Base-by-base conservation (phyloP, 2,329 filamentous ascomycete species). In the Neonectria ditissima region DNA sequence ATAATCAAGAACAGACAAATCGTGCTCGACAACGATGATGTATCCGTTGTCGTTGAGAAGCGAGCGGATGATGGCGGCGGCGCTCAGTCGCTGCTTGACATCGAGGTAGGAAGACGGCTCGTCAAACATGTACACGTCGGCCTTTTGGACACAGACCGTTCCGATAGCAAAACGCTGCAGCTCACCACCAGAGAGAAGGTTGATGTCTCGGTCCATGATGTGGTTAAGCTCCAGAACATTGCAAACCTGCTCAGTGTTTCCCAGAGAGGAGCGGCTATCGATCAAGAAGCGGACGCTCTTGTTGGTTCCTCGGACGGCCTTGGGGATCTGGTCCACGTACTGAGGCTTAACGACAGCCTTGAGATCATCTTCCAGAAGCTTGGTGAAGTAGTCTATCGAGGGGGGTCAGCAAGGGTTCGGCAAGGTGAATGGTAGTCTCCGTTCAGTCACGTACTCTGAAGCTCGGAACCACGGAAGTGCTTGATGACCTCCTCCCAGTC, bases 401-500 rank as follows among this genome's bases (percentile, higher is more conserved):
- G 10, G 45, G 11, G 11, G 47, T 64, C 51, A 64, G 57, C 9
- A 11, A 16, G 18, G 13, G 26, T 13, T 20, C 16, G 28, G 11
- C 4, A 13, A 37, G 13, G 14, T 30, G 5, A 7, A 44, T 14
- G 14, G 11, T 16, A 22, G 24, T 45, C 39, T 7, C 11, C 37
- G 16, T 59, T 65, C 41, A 59, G 55, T 44, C 30, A 79, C 91
- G 75, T 83, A 97, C 93, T 98, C 82, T 99, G 96, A 75, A 99
- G 83, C 80, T 99, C 96, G 44, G 95, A 98, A 65, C 96, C 96
- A 82, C 96, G 91, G 87, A 97, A 99, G 81, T 99, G 92, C 84
- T 96, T 97, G 82, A 99, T 88, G 65, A 99, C 97, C 82, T 98
- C 96, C 83, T 98, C 94, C 96, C 97, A 99, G 80, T 99, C 96